Evolutionary conservation across 305 asterid species (phyloP).

Genomic region (Ruellia speciosa): DNA sequence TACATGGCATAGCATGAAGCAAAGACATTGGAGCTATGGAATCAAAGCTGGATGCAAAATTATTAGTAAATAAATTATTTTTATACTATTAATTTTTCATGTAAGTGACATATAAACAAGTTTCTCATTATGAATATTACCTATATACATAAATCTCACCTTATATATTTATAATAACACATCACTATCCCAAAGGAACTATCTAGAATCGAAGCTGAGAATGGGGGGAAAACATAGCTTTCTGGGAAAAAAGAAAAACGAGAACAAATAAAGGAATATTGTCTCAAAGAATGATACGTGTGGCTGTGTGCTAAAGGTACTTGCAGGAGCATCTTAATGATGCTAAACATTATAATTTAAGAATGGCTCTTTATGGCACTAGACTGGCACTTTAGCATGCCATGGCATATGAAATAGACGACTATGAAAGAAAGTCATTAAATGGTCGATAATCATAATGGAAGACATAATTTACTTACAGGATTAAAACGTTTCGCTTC

Average conservation of each 20-base stretch:
- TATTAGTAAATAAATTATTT: no score
- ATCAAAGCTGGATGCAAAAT: no score
- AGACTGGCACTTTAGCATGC: background rate
- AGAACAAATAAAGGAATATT: background rate
- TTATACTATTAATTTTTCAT: no score
- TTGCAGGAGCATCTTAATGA: background rate
- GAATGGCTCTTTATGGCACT: background rate
- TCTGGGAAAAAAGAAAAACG: no score
- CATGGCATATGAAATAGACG: background rate
- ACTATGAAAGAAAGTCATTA: background rate
- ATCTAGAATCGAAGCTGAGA: no score
- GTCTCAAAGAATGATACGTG: background rate
- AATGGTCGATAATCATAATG: background rate
- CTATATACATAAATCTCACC: no score
- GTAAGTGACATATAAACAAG: no score
- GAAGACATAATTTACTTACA: slow-evolving; percentile 41
- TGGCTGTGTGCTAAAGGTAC: background rate
- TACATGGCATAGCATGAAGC: background rate
- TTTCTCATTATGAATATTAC: no score
- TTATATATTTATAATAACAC: no score
- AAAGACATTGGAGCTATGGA: no score
- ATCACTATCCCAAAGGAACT: no score
- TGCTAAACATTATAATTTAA: background rate
- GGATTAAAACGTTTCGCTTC: slow-evolving; percentile 94
- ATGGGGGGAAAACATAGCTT: no score